A percentile compares a stretch with the other conserved stretches of the same genome.
phyloP scores from a whole-genome alignment of 2,329 filamentous ascomycete species.

The Neonectria faginata region DNA sequence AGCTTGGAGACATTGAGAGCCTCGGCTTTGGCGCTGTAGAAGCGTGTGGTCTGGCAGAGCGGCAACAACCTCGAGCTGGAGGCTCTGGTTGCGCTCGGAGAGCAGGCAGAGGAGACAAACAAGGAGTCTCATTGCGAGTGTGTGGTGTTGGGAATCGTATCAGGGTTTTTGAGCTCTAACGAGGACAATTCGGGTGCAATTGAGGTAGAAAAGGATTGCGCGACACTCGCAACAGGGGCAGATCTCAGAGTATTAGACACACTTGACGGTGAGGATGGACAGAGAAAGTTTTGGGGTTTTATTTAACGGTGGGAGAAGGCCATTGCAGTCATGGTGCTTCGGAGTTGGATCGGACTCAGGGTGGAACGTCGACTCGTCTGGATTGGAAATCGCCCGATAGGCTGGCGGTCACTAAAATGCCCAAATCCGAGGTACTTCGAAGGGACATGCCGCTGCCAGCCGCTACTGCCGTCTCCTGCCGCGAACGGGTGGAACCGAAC shows the following conservation, averaged over 20 bases:
- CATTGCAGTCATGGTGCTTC: constrained; percentile 28
- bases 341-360: constrained; percentile 45
- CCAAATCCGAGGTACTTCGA: constrained; percentile 39
- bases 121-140: constrained; percentile 48
- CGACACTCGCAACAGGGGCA: background rate
- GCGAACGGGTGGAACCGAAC: constrained; percentile 30
- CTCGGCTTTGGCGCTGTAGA: constrained; percentile 66
- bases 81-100: constrained; percentile 50
- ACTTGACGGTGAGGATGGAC: constrained; percentile 2
- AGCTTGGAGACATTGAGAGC: constrained; percentile 83
- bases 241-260: background rate
- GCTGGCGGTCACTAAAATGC: constrained; percentile 18
- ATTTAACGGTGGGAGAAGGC: constrained; percentile 21
- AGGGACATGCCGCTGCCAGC: constrained; percentile 44
- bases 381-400: constrained; percentile 41
- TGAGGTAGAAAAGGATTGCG: constrained; percentile 2
- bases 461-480: constrained; percentile 41
- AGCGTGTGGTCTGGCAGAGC: constrained; percentile 47
- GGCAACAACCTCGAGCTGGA: constrained; percentile 54
- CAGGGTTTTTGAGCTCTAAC: background rate
- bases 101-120: constrained; percentile 47
- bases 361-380: constrained; percentile 17
- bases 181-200: constrained; percentile 4
- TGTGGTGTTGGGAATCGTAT: constrained; percentile 18
- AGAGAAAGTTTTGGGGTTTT: constrained; percentile 19